Evolutionary conservation across 495 filamentous ascomycete genomes (phyloP).

Genomic region (Podospora australis): DNA sequence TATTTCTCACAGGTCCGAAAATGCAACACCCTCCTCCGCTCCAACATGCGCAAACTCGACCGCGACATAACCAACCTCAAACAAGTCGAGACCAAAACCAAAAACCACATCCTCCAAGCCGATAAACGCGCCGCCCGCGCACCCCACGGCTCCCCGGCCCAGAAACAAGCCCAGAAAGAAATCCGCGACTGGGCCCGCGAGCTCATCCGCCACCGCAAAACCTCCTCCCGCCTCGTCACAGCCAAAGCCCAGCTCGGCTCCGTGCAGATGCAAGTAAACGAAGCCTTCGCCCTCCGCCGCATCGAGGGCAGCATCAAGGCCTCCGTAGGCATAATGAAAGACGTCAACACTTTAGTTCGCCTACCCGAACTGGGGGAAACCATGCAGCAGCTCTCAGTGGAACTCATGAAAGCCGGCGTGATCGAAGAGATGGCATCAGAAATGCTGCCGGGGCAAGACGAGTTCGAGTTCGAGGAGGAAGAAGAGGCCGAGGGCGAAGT

Average conservation of each 20-base stretch:
- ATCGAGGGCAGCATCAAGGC: slow-evolving; percentile 89
- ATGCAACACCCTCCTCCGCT: slow-evolving; percentile 86
- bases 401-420: slow-evolving; percentile 89
- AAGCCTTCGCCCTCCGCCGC: slow-evolving; percentile 91
- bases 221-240: slow-evolving; percentile 65
- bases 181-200: slow-evolving; percentile 83
- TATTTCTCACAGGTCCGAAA: slow-evolving; percentile 68
- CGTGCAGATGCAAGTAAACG: slow-evolving; percentile 96
- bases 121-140: slow-evolving; percentile 65
- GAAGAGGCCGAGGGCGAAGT: slow-evolving; percentile 89
- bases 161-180: slow-evolving; percentile 68
- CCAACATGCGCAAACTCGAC: slow-evolving; percentile 90
- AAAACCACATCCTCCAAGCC: slow-evolving; percentile 72
- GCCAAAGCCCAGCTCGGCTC: slow-evolving; percentile 86
- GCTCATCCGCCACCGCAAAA: slow-evolving; percentile 74
- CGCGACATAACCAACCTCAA: slow-evolving; percentile 79
- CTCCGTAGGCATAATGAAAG: slow-evolving; percentile 89
- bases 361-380: slow-evolving; percentile 83
- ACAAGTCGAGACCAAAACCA: slow-evolving; percentile 73
- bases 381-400: slow-evolving; percentile 81
- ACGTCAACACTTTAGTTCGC: slow-evolving; percentile 80
- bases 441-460: slow-evolving; percentile 59
- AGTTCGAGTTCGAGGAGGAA: slow-evolving; percentile 65
- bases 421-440: slow-evolving; percentile 97
- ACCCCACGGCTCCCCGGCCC: slow-evolving; percentile 55